Base-by-base conservation (phyloP, 352 stramenopile species). In the Globisporangium cylindrosporum region DNA sequence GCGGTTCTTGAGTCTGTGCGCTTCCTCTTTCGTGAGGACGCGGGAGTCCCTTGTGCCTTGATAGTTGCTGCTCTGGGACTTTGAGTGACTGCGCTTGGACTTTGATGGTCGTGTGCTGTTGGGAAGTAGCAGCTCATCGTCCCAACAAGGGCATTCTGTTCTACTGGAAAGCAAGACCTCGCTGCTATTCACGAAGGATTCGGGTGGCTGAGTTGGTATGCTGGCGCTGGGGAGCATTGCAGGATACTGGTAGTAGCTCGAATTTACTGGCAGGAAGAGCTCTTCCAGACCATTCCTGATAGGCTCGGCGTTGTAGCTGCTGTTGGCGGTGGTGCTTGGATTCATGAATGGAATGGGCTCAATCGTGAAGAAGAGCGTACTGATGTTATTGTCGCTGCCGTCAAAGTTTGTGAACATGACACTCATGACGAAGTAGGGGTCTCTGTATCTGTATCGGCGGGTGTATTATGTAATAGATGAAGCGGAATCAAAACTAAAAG, bases 1-100 rank as follows among this genome's bases (percentile, higher is more conserved):
- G 54, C 70, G 60, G 60, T 70, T 75, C 32, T 64, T 58, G 38
- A 49, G 58, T 49, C 66, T 66, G 54, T 64, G 69, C 41, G 15
- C 41, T 24, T 64, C 64, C 38, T 69, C 41, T 59, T 69, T 69
- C 20, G 14, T 68, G 22, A 59, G 6, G n/a, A 55, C n/a, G 4
- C 4, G 34, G 3, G 29, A 2, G 24, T 20, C n/a, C 7, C 5
- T 38, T 18, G 34, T 53, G 27, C 14, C 59, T 36, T 36, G 9
- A 32, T 27, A 12, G 15, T 6, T 12, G 29, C 9, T 15, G 10
- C 6, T 24, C 18, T 22, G 12, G 22, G n/a, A 15, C 18, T 32
- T 53, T 53, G 22, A 4, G 14, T 22, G 22, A 2, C 14, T 53
- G 34, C 32, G 4, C 36, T 14, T 51, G 12, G 12, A 5, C 12